Evolutionary conservation across 352 stramenopile species (phyloP), one percentile per base, ranked within the genome.

Genomic region (Phytophthora melonis): DNA sequence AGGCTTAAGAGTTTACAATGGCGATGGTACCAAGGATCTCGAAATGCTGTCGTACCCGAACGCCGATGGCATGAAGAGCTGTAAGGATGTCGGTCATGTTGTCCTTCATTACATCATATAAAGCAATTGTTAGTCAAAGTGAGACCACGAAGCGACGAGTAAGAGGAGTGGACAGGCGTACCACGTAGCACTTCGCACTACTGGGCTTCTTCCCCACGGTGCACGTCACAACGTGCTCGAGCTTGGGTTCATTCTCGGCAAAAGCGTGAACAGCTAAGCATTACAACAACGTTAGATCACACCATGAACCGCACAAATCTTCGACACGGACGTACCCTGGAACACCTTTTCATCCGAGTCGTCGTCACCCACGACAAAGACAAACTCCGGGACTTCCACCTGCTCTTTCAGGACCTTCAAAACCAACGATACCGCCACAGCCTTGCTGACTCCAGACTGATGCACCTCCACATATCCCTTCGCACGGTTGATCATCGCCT

Each of bases 121-220:
- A 45, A 18, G 7, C 45, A 3, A 53, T 25, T 8, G n/a, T 53
- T 53, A 53, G 45, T 53, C 45, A 13, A 9, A 13, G 8, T 14
- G 19, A 50, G 19, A 53, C 18, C 9, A 13, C 45, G 18, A 6
- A 6, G 45, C 18, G 45, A 53, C 10, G 21, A 3, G 43, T 54
- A 7, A 23, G 30, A 13, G 41, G 10, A 32, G 3, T 14, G 13
- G 21, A 10, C 8, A 23, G 0, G 41, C 80, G 41, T 70, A 93
- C 86, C 63, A 99, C 81, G 72, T 98, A 99, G 69, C 88, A 98
- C 45, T 97, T 91, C n/a, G 98, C 98, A 49, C 87, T 89, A 73
- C 93, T 98, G 1, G 97, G 98, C 73, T 99, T 99, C 83, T 99
- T 99, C 1, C 98, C 98, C 3, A 99, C 96, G 0, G 97, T 99